phyloP scores from a whole-genome alignment of 2,329 filamentous ascomycete genomes.

The Sarocladium strictum region DNA sequence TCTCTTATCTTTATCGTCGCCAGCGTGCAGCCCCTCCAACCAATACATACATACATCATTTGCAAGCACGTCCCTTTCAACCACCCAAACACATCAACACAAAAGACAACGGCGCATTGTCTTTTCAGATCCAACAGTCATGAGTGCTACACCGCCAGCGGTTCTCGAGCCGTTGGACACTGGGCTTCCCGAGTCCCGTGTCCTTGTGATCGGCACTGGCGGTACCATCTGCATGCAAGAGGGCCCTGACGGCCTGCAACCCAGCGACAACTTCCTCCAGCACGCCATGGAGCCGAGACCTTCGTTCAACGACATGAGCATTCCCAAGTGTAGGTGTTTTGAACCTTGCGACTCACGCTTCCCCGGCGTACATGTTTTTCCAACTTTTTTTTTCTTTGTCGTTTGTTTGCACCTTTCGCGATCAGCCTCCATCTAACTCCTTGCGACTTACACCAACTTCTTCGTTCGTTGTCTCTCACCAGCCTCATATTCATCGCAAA shows the following conservation, averaged over 20 bases:
- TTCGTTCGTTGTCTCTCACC: no score
- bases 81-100: neutral
- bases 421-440: no score
- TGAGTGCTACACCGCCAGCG: conserved; percentile 4
- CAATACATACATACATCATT: neutral
- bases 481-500: no score
- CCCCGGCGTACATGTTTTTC: no score
- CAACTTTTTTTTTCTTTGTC: neutral
- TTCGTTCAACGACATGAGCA: conserved; percentile 69
- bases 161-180: conserved; percentile 13
- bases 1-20: neutral
- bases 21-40: neutral
- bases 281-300: conserved; percentile 75
- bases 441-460: neutral
- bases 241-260: conserved; percentile 72
- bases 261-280: conserved; percentile 74
- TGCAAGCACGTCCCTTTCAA: neutral
- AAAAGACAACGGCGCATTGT: neutral
- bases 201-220: conserved; percentile 87
- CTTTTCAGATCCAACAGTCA: neutral
- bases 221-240: conserved; percentile 89
- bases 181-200: conserved; percentile 64
- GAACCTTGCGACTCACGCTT: no score
- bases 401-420: no score
- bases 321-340: conserved; percentile 22